phyloP scores from a whole-genome alignment of 2,329 filamentous ascomycete species.

The Neofusicoccum kwambonambiense region DNA sequence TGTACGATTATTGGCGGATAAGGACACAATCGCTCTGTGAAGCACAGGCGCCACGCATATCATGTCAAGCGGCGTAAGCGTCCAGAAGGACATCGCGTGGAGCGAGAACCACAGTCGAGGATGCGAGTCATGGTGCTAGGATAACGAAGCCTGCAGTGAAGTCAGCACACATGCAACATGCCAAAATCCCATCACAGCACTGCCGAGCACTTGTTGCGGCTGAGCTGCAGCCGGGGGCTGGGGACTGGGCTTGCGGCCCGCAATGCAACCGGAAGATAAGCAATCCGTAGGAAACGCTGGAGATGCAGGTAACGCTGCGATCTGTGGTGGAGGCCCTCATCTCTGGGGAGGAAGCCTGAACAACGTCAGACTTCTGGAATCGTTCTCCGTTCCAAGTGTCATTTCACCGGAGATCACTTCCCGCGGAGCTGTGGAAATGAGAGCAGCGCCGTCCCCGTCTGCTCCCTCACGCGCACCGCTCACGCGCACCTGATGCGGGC shows the following conservation, averaged over 20 bases:
- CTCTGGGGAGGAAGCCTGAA: background rate
- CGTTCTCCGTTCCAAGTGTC: background rate
- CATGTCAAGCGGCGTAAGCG: background rate
- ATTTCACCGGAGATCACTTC: background rate
- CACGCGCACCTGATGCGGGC: background rate
- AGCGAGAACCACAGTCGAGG: background rate
- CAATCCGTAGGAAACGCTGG: background rate
- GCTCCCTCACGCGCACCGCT: background rate
- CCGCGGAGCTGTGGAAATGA: background rate
- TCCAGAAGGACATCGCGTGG: background rate
- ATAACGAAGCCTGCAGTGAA: background rate
- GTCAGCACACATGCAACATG: background rate
- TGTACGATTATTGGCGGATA: background rate
- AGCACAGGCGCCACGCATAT: background rate
- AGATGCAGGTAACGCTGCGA: background rate
- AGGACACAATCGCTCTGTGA: background rate
- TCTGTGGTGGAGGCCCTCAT: background rate
- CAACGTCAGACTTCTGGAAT: background rate
- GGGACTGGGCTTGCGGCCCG: background rate
- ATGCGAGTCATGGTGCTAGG: background rate
- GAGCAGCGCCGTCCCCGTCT: background rate
- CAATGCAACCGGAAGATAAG: background rate
- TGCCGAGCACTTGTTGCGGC: background rate
- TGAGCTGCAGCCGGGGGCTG: background rate
- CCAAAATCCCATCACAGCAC: background rate